Evolutionary conservation across 2,329 filamentous ascomycete genomes (phyloP).

Genomic region (Cladorrhinum sp.): DNA sequence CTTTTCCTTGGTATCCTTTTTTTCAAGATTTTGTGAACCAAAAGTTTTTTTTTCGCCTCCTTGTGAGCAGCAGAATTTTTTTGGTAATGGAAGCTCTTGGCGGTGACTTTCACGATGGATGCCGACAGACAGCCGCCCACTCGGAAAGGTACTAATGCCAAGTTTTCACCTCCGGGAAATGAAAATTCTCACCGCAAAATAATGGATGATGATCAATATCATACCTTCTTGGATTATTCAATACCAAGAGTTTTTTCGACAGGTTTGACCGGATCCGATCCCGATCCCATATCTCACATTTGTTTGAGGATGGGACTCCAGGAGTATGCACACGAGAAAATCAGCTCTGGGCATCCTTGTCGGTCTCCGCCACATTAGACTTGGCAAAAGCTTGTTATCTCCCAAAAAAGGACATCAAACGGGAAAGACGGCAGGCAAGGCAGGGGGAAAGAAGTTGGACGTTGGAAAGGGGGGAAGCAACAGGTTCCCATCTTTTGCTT

Average conservation of each 20-base stretch:
- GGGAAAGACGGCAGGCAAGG: neutral
- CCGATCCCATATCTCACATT: neutral
- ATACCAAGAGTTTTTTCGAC: neutral
- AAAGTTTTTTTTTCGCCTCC: neutral
- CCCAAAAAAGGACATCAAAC: neutral
- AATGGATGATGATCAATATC: neutral
- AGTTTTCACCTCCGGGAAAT: neutral
- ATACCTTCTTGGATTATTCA: neutral
- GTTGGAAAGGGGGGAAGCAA: neutral
- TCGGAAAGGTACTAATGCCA: neutral
- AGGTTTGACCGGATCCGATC: neutral
- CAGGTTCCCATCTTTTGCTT: neutral
- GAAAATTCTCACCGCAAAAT: neutral
- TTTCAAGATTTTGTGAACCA: too few relatives aligned
- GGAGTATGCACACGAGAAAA: too few relatives aligned
- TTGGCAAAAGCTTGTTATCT: constrained; percentile 28
- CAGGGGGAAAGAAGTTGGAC: neutral
- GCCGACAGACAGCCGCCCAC: neutral
- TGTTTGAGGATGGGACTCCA: too few relatives aligned
- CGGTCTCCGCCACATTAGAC: constrained; percentile 12
- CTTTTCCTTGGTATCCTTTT: too few relatives aligned
- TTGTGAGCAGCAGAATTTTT: neutral
- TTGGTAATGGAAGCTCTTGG: neutral
- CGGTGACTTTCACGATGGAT: neutral
- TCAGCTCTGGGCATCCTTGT: constrained; percentile 1